A percentile compares a stretch with the other conserved stretches of the same genome.
These are phyloP conservation scores for Tuber magnatum DNA, from an alignment of 495 filamentous ascomycete genomes.

Conservation along the genomic window DNA sequence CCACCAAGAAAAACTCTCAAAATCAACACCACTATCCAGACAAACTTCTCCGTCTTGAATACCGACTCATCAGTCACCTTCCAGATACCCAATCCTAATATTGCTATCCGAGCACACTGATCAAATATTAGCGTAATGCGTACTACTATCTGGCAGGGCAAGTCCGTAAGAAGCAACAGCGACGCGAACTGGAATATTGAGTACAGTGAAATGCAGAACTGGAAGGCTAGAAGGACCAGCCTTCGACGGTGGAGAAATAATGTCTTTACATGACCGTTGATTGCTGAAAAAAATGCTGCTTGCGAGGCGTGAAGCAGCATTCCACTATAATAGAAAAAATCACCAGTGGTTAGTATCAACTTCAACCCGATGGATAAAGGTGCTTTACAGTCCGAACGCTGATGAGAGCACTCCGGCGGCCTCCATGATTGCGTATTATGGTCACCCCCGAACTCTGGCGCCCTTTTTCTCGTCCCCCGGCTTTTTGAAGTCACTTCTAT, in stretches of 20 bases:
- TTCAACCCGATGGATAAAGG: background rate
- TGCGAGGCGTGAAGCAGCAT: conserved; percentile 32
- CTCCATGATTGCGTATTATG: conserved; percentile 18
- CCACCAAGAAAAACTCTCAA: conserved; percentile 28
- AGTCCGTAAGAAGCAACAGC: conserved; percentile 20
- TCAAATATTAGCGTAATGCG: conserved; percentile 34
- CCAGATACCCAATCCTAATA: conserved; percentile 26
- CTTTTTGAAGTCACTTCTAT: background rate
- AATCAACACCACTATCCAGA: conserved; percentile 16
- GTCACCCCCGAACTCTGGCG: background rate
- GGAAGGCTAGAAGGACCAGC: conserved; percentile 37
- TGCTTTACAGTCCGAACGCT: conserved; percentile 32
- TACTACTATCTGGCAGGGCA: conserved; percentile 19
- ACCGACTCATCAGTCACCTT: conserved; percentile 24
- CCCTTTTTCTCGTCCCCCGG: background rate
- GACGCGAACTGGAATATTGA: conserved; percentile 32
- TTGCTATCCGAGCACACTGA: conserved; percentile 25
- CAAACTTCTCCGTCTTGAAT: conserved; percentile 15
- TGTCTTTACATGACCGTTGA: conserved; percentile 30
- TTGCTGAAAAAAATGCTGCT: conserved; percentile 28
- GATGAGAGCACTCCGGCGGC: conserved; percentile 31
- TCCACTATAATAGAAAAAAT: conserved; percentile 11
- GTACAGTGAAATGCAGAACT: conserved; percentile 26
- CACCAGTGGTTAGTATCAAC: conserved; percentile 7
- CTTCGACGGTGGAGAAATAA: conserved; percentile 32